Percentiles rank a stretch among this genome's conserved stretches.
Evolutionary conservation across 768 basidiomycete species (phyloP).

Genomic region (Tricholoma matsutake): DNA sequence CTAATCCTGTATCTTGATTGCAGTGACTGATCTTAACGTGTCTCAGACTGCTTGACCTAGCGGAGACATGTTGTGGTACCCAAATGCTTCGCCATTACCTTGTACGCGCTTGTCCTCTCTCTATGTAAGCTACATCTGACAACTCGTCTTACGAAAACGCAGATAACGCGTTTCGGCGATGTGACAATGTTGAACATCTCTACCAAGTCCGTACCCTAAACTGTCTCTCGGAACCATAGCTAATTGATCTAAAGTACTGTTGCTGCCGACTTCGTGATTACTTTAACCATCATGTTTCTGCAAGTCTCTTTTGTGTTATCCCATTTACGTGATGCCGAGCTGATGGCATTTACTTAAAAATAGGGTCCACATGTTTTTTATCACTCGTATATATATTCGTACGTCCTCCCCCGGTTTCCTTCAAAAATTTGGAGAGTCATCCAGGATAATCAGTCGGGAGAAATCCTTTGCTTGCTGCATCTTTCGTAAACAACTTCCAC

Average conservation of each 20-base stretch:
- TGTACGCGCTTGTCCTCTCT: not conserved
- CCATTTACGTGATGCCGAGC: too few species aligned
- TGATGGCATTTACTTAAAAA: not conserved
- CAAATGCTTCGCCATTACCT: not conserved
- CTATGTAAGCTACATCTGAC: too few species aligned
- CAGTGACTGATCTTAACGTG: not conserved
- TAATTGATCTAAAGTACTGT: not conserved
- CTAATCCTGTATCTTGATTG: not conserved
- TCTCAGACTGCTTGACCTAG: slow-evolving; percentile 2
- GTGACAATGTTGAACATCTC: not conserved
- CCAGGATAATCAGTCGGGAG: not conserved
- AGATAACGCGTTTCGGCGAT: slow-evolving; percentile 1
- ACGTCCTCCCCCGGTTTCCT: not conserved
- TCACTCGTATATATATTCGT: not conserved
- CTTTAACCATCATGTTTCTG: not conserved
- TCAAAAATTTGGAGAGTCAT: not conserved
- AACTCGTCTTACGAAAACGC: not conserved
- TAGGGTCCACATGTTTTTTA: not conserved
- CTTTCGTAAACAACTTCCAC: not conserved
- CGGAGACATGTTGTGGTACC: slow-evolving; percentile 2
- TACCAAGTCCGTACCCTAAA: not conserved
- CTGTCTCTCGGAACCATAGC: not conserved
- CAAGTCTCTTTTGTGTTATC: not conserved
- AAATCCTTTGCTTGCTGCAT: not conserved
- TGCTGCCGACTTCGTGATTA: not conserved